Evolutionary conservation across 2,329 filamentous ascomycete genomes (phyloP), one percentile per base, ranked within the genome.

Genomic region (Geosmithia flava): DNA sequence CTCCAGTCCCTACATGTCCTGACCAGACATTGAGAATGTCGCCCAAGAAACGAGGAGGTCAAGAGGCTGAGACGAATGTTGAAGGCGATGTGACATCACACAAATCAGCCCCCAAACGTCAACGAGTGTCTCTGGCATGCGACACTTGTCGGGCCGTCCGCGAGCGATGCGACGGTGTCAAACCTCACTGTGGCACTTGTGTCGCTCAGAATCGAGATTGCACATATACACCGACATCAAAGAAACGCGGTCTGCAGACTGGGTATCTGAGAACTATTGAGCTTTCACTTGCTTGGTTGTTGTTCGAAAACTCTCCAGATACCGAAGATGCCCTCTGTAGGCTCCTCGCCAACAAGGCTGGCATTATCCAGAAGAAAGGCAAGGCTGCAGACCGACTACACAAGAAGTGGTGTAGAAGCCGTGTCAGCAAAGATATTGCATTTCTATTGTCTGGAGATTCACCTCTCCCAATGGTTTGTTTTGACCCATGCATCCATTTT

Each of bases 161-260:
- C 52, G 83, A 87, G 62, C 86, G 84, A 58, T 88, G 84, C 62
- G 83, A 88, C 56, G 84, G 85, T 16, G 68, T 69, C 11, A 78
- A 80, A 53, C 83, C 83, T 6, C 68, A 70, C 15, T 88, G 84
- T 60, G 78, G 76, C 44, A 81, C 81, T 2, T 88, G 85, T 64
- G 70, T 72, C 7, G 68, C 75, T 4, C 76, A 83, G 51, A 77
- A 75, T 48, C 72, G 84, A 45, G 62, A 70, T 33, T 90, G 86
- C 61, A 81, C 81, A 16, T 90, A 89, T 60, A 79, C 83, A 52
- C 75, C 82, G 48, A 80, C 79, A 48, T 80, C 83, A 7, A 87
- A 87, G 63, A 88, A 88, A 61, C 74, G 85, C 53, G 85, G 86
- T 3, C 78, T 90, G 11, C 85, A 85, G 55, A 85, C 85, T n/a